Percentiles rank a stretch among this genome's conserved stretches.
These are phyloP conservation scores for Fonsecaea pedrosoi DNA, from an alignment of 2,329 filamentous ascomycete genomes.

Conservation along the genomic window DNA sequence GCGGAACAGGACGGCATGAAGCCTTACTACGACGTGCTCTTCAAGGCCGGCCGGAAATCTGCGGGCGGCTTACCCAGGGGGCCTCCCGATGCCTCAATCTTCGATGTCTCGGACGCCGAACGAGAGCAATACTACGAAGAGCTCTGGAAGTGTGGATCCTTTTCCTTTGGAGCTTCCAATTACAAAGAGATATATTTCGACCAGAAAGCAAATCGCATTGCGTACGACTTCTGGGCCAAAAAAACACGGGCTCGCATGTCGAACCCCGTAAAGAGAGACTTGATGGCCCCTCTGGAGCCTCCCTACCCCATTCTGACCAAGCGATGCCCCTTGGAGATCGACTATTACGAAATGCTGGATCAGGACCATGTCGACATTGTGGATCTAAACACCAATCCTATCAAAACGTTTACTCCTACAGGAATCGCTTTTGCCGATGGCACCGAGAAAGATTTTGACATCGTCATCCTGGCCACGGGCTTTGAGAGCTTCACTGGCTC, in stretches of 20 bases:
- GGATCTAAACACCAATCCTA: slow-evolving; percentile 49
- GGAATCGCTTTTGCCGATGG: slow-evolving; percentile 33
- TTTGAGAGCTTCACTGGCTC: slow-evolving; percentile 51
- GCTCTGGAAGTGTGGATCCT: slow-evolving; percentile 60
- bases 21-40: slow-evolving; percentile 29
- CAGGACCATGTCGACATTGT: slow-evolving; percentile 56
- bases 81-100: too few relatives aligned
- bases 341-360: slow-evolving; percentile 60
- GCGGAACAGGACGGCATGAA: slow-evolving; percentile 60
- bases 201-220: slow-evolving; percentile 58
- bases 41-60: slow-evolving; percentile 49
- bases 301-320: slow-evolving; percentile 65
- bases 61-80: slow-evolving; percentile 61
- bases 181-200: slow-evolving; percentile 58
- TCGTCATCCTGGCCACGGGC: slow-evolving; percentile 54
- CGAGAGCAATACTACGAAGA: slow-evolving; percentile 48
- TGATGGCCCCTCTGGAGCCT: slow-evolving; percentile 61
- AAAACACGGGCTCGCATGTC: slow-evolving; percentile 60
- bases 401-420: slow-evolving; percentile 28
- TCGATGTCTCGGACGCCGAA: too few relatives aligned
- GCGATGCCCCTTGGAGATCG: slow-evolving; percentile 56
- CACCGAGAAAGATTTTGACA: slow-evolving; percentile 45
- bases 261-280: slow-evolving; percentile 57
- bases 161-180: slow-evolving; percentile 59
- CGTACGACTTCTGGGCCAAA: slow-evolving; percentile 63